Conservation (phyloP, 306 rosid genomes). For the Rubus idaeus region DNA sequence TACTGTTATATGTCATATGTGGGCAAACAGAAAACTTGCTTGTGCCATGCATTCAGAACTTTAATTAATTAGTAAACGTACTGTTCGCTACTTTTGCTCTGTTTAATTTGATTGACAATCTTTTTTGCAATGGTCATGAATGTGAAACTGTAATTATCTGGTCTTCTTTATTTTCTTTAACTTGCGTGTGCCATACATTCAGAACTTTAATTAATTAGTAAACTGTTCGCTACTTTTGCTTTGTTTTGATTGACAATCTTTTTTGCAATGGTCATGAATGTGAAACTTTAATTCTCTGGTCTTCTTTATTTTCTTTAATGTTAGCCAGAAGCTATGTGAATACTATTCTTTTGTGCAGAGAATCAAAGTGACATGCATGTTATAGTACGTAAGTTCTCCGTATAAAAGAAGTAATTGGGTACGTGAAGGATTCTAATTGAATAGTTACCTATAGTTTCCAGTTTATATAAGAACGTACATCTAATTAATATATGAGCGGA, state of each 20-base stretch:
- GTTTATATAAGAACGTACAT: background rate
- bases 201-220: background rate
- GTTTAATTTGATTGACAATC: background rate
- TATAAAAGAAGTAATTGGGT: background rate
- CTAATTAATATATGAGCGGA: background rate
- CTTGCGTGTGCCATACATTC: background rate
- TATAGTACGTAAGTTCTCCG: background rate
- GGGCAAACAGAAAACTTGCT: background rate
- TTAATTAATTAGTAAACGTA: background rate
- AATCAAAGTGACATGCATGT: background rate
- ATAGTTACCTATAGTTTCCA: background rate
- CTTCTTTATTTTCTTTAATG: background rate
- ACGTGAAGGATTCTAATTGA: background rate
- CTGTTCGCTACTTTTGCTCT: background rate
- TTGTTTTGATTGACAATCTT: background rate
- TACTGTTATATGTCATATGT: background rate
- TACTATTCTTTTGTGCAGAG: background rate
- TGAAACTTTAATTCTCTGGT: background rate
- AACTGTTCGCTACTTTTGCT: background rate
- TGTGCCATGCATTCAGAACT: background rate
- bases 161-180: too few relatives aligned
- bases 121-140: background rate
- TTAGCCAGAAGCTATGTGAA: background rate
- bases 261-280: background rate
- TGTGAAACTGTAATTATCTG: too few relatives aligned